These are phyloP conservation scores for Entelexis paramagnoliae DNA, from an alignment of 1,139 yeast genomes.

Conservation along the genomic window DNA sequence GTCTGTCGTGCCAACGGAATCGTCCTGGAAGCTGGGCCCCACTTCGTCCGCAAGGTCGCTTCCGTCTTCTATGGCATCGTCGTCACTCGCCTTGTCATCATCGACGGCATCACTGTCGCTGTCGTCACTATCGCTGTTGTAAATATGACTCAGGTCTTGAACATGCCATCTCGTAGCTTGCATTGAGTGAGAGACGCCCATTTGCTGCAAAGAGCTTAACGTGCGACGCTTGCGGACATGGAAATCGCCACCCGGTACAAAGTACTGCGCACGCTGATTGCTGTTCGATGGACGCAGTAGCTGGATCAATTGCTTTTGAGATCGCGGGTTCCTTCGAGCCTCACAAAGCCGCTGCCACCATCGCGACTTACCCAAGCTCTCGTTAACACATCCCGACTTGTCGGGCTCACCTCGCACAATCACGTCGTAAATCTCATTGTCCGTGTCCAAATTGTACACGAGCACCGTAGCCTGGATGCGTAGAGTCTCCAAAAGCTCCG, in stretches of 20 bases:
- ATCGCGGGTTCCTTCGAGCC: conserved; percentile 11
- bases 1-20: conserved; percentile 16
- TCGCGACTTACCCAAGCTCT: conserved; percentile 38
- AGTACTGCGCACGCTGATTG: conserved; percentile 16
- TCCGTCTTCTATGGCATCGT: background rate
- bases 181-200: conserved; percentile 69
- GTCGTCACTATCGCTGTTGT: conserved; percentile 11
- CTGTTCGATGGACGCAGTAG: background rate
- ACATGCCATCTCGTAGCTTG: conserved; percentile 30
- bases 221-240: conserved; percentile 29
- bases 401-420: conserved; percentile 53
- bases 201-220: conserved; percentile 40
- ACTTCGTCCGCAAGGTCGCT: background rate
- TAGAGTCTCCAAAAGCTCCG: conserved; percentile 54
- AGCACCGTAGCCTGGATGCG: conserved; percentile 72
- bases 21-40: conserved; percentile 20
- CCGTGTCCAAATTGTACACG: conserved; percentile 57
- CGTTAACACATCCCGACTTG: conserved; percentile 27
- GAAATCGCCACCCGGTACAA: conserved; percentile 17
- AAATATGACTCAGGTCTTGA: conserved; percentile 12
- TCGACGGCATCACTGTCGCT: conserved; percentile 20
- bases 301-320: background rate
- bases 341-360: conserved; percentile 55
- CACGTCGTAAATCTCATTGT: conserved; percentile 60
- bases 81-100: background rate